phyloP scores from a whole-genome alignment of 495 filamentous ascomycete species.

The Annulohypoxylon stygium region DNA sequence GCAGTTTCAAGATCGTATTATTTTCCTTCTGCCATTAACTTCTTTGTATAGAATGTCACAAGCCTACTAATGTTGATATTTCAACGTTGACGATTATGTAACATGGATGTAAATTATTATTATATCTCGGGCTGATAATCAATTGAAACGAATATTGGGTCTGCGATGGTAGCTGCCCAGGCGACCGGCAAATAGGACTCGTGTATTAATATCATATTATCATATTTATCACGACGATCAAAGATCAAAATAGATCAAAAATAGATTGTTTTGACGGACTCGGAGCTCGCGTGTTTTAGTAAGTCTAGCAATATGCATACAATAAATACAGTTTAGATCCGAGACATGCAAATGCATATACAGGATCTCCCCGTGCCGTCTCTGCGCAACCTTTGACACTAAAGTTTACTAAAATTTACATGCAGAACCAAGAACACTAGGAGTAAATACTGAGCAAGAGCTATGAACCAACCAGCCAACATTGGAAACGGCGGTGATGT shows the following conservation, averaged over 20 bases:
- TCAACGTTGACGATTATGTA: neutral
- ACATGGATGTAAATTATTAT: neutral
- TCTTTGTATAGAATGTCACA: too few relatives aligned
- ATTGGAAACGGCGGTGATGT: slow-evolving; percentile 23
- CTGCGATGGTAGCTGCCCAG: neutral
- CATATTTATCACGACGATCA: neutral
- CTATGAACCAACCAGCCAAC: neutral
- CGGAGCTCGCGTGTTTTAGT: neutral
- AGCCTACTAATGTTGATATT: neutral
- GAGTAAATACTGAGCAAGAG: too few relatives aligned
- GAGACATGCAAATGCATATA: slow-evolving; percentile 17
- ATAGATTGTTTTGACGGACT: neutral
- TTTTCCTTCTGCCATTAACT: too few relatives aligned
- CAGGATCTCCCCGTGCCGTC: neutral
- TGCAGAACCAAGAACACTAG: slow-evolving; percentile 8
- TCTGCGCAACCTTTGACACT: neutral
- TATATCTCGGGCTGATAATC: neutral
- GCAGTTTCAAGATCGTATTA: too few relatives aligned
- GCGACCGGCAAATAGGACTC: neutral
- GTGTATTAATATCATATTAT: too few relatives aligned
- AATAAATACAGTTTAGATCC: slow-evolving; percentile 3
- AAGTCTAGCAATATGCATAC: slow-evolving; percentile 1
- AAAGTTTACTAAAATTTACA: neutral
- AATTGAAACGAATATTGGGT: neutral
- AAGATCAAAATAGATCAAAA: neutral